phyloP scores from a whole-genome alignment of 1,284 basidiomycete species.

The Gomphus bonarii region DNA sequence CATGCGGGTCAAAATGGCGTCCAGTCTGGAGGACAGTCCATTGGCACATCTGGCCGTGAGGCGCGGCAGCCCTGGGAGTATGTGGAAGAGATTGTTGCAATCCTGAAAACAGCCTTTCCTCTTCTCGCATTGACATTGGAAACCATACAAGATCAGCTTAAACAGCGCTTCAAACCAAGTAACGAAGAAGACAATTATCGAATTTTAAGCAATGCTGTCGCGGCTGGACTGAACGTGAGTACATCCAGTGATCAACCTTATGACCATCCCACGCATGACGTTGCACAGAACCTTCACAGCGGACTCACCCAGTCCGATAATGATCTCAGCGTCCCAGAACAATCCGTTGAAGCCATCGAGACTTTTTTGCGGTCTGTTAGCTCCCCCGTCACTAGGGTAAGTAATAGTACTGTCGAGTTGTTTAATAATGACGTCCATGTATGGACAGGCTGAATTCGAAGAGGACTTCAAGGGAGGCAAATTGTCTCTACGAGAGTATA shows the following conservation, averaged over 20 bases:
- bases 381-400: constrained; percentile 32
- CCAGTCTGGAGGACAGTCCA: not conserved
- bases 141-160: constrained; percentile 95
- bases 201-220: constrained; percentile 73
- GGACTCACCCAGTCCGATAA: constrained; percentile 3
- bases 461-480: constrained; percentile 84
- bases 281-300: constrained; percentile 2
- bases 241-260: constrained; percentile 4
- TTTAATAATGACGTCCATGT: constrained; percentile 8
- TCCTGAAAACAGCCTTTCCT: constrained; percentile 95
- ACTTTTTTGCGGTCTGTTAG: constrained; percentile 9
- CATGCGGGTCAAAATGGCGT: constrained; percentile 14
- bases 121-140: constrained; percentile 93
- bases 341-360: constrained; percentile 8
- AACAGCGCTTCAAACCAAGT: constrained; percentile 82
- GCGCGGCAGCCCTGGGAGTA: constrained; percentile 77
- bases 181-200: constrained; percentile 96
- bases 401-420: constrained; percentile 12
- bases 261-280: not conserved
- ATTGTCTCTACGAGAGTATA: constrained; percentile 81
- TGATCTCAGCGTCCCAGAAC: constrained; percentile 1
- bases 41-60: constrained; percentile 27
- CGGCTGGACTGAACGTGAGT: constrained; percentile 42
- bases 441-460: constrained; percentile 73
- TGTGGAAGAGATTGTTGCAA: constrained; percentile 90